Base-by-base conservation (phyloP, 2,329 filamentous ascomycete species). In the Epichloe sylvatica region DNA sequence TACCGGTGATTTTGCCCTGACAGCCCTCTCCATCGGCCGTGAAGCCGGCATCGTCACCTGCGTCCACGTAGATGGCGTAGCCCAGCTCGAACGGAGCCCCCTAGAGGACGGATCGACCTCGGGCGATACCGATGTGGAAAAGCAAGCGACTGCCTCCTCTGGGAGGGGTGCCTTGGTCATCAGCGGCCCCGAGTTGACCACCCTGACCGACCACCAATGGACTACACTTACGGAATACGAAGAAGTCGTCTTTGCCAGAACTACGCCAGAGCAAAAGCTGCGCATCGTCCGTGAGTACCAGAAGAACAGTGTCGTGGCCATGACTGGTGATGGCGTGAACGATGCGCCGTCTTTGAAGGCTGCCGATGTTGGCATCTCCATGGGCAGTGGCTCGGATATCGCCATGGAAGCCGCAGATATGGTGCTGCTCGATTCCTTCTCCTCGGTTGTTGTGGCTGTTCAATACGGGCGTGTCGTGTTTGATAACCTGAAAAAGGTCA, bases 291-390 rank as follows among this genome's bases (percentile, higher is more conserved):
- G 77, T 33, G 83, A 86, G 61, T 81, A 88, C 53, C 84, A 86
- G 59, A 65, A 71, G 8, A 71, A 76, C 60, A 83, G 55, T 64
- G 82, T 85, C 2, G 79, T 94, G 0, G 87, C 81, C 38, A 92
- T 94, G 78, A 86, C 90, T 2, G 88, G 87, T 37, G 87, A 94
- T 57, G 87, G 88, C 17, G 86, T 91, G 56, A 94, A 94, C 58
- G 88, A 94, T 60, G 84, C 86, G 0, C 86, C 87, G 0, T 87
- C 87, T 2, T 76, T 94, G 4, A 80, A 84, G 2, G 81, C 81
- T 1, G 86, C 88, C 15, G 87, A 94, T 57, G 80, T 94, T 1
- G 86, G 86, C 50, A 91, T 94, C 52, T 84, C 86, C 1, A 80
- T 94, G 56, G 85, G 84, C 1, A 83, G 80, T 0, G 87, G 87